A percentile compares a stretch with the other conserved stretches of the same genome.
phyloP scores from a whole-genome alignment of 352 stramenopile genomes.

The Globisporangium heterothallicum region DNA sequence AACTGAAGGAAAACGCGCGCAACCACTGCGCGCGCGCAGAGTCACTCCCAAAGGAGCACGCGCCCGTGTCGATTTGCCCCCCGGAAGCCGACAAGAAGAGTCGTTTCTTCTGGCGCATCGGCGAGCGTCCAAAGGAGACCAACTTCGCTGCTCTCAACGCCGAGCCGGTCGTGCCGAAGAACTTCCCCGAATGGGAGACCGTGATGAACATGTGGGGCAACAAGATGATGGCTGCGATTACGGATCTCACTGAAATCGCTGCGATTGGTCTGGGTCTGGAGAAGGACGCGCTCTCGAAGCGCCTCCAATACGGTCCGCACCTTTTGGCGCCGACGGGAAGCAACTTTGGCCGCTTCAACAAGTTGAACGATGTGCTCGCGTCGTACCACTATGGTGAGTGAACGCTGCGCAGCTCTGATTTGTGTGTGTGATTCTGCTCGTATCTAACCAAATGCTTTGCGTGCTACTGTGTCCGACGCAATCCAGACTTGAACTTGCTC shows the following conservation, averaged over 20 bases:
- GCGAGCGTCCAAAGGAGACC: constrained; percentile 67
- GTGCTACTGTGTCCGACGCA: too few relatives aligned
- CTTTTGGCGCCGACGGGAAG: constrained; percentile 88
- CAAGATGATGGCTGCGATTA: constrained; percentile 84
- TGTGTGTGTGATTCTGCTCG: not conserved
- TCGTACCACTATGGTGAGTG: constrained; percentile 86
- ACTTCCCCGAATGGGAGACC: constrained; percentile 83
- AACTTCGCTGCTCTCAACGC: constrained; percentile 85
- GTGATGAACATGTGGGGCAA: constrained; percentile 91
- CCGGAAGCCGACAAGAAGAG: constrained; percentile 91
- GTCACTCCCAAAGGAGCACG: constrained; percentile 45
- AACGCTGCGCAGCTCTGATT: not conserved
- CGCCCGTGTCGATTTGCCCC: constrained; percentile 79
- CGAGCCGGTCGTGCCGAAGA: constrained; percentile 77
- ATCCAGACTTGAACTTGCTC: constrained; percentile 90
- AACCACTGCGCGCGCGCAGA: constrained; percentile 76
- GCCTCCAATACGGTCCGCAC: constrained; percentile 85
- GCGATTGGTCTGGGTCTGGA: constrained; percentile 83
- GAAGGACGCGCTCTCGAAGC: constrained; percentile 66
- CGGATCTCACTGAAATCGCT: constrained; percentile 83
- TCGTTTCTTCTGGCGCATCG: constrained; percentile 93
- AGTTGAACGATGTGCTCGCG: constrained; percentile 82
- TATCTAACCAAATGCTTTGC: not conserved
- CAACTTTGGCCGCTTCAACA: constrained; percentile 81
- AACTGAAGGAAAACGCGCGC: constrained; percentile 77